A percentile compares a stretch with the other conserved stretches of the same genome.
Conservation (phyloP, 371 early-diverging fungal species). For the Globomyces sp. region DNA sequence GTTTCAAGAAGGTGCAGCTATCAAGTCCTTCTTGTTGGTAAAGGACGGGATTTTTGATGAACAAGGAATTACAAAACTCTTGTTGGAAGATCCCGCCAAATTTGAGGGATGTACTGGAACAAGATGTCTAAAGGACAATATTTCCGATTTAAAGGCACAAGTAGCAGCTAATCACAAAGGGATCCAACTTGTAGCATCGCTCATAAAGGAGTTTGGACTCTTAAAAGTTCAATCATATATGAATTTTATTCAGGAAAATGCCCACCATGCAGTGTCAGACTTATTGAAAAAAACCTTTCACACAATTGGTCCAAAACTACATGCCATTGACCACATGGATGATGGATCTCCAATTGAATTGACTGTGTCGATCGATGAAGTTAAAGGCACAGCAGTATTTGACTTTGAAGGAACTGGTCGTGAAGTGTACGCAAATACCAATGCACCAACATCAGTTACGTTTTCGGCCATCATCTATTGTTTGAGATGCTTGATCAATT, state of each 20-base stretch:
- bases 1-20: constrained; percentile 92
- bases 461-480: constrained; percentile 94
- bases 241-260: constrained; percentile 70
- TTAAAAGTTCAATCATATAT: constrained; percentile 85
- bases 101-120: constrained; percentile 88
- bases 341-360: constrained; percentile 88
- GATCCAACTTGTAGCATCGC: constrained; percentile 72
- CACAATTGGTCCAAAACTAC: constrained; percentile 44
- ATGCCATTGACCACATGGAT: constrained; percentile 86
- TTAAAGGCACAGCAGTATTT: constrained; percentile 76
- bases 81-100: constrained; percentile 78
- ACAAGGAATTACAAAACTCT: constrained; percentile 65
- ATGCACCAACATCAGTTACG: constrained; percentile 60
- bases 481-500: constrained; percentile 81
- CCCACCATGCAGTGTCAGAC: constrained; percentile 79
- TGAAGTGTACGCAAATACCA: constrained; percentile 57
- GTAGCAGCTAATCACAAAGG: constrained; percentile 96
- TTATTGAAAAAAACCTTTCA: constrained; percentile 60
- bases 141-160: constrained; percentile 85
- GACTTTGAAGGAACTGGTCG: constrained; percentile 91
- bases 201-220: constrained; percentile 78
- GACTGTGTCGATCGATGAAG: constrained; percentile 63
- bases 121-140: constrained; percentile 75
- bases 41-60: constrained; percentile 74
- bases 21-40: constrained; percentile 87